A percentile compares a stretch with the other conserved stretches of the same genome.
Evolutionary conservation across 345 rosid species (phyloP).

Genomic region (Brassica carinata): DNA sequence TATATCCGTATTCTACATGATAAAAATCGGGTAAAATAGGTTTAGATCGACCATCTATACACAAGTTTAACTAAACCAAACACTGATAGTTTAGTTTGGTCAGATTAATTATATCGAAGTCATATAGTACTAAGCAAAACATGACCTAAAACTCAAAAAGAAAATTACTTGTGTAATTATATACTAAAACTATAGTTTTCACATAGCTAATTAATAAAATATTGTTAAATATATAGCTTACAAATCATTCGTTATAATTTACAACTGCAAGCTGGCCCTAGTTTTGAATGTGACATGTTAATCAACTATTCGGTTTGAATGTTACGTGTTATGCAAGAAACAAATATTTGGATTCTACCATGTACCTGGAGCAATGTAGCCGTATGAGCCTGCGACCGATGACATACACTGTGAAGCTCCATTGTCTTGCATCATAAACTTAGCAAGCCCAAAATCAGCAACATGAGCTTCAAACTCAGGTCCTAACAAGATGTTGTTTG

Average conservation of each 20-base stretch:
- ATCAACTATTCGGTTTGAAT: background rate
- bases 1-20: no score
- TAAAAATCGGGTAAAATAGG: no score
- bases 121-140: background rate
- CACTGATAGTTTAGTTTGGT: background rate
- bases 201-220: background rate
- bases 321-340: constrained; percentile 18
- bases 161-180: background rate
- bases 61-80: background rate
- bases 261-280: background rate
- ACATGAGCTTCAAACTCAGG: constrained; percentile 95
- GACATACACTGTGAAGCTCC: constrained; percentile 97
- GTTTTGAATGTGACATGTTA: background rate
- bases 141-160: background rate
- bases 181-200: background rate
- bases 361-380: constrained; percentile 97
- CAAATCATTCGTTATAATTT: background rate
- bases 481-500: constrained; percentile 82
- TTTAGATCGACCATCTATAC: constrained; percentile 24
- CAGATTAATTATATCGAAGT: background rate
- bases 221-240: background rate
- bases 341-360: background rate
- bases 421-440: constrained; percentile 73
- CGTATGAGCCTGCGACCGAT: constrained; percentile 92
- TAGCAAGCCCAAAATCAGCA: constrained; percentile 93